A percentile compares a stretch with the other conserved stretches of the same genome.
Evolutionary conservation across 305 asterid genomes (phyloP).

Genomic region (Plantago coronopus): DNA sequence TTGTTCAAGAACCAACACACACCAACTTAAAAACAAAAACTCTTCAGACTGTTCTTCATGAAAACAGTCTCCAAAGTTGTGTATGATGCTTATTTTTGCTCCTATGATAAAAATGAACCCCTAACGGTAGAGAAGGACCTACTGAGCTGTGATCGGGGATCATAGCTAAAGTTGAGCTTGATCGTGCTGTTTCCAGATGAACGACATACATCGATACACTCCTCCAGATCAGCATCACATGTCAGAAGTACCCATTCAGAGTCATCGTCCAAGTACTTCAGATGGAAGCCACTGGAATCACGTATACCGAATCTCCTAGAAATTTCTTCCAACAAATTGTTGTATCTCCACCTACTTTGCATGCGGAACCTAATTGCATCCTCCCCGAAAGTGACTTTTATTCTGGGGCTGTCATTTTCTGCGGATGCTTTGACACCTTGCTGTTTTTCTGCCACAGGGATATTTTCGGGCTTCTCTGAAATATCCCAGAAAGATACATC

Average conservation of each 20-base stretch:
- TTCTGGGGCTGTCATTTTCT: constrained; percentile 40
- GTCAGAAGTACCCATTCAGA: constrained; percentile 83
- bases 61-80: neutral
- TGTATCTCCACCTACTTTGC: constrained; percentile 51
- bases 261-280: constrained; percentile 91
- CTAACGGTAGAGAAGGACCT: constrained; percentile 41
- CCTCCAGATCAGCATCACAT: constrained; percentile 86
- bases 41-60: constrained; percentile 15
- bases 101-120: constrained; percentile 28
- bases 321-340: constrained; percentile 53
- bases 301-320: constrained; percentile 61
- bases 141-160: constrained; percentile 37
- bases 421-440: constrained; percentile 20
- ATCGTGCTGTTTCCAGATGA: constrained; percentile 48
- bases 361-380: constrained; percentile 72
- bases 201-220: constrained; percentile 59
- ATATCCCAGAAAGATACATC: constrained; percentile 35
- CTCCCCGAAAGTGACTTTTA: constrained; percentile 70
- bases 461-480: constrained; percentile 23
- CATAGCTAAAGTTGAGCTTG: constrained; percentile 46
- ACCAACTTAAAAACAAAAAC: constrained; percentile 15
- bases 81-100: neutral
- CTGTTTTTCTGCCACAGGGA: constrained; percentile 19
- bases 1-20: constrained; percentile 12
- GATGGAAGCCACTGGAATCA: constrained; percentile 40